Base-by-base conservation (phyloP, 495 filamentous ascomycete genomes). In the Sordaria brevicollis region DNA sequence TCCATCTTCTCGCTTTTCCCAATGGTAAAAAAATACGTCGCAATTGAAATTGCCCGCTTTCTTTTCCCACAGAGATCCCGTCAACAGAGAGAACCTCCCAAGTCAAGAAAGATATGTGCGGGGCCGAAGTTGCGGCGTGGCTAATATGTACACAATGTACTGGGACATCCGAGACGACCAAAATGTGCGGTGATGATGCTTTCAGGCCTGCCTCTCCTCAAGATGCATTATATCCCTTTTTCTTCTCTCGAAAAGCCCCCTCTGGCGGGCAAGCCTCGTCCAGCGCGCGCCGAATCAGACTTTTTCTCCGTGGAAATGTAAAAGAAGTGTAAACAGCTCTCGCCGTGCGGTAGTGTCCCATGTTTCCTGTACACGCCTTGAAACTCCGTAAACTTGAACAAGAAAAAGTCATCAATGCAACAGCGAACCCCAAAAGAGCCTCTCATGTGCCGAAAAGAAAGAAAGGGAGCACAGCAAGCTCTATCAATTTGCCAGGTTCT, bases 271-370 rank as follows among this genome's bases (percentile, higher is more conserved):
- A 31, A 62, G 54, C 33, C 49, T 49, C 37, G 68, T 38, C 54
- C 68, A 36, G 35, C 39, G 34, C 68, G 49, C 49, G 25, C n/a
- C n/a, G 49, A 62, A 62, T 62, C 25, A 31, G 49, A 62, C 35
- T 8, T 35, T 35, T 65, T 33, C n/a, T n/a, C n/a, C 25, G n/a
- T 34, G 67, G 29, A 62, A 68, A 34, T 54, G 33, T 68, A 62
- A 68, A 71, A 70, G 41, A 66, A 71, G 33, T n/a, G n/a, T 70
- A 73, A 62, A 66, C 65, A 70, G 65, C 41, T 41, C 65, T 38
- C 68, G 70, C 71, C 69, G 68, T 76, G 62, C 68, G 71, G 39
- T 72, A 73, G 70, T 71, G 73, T 73, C 57, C 57, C 25, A 68
- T 54, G 36, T 73, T 74, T 71, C 74, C 72, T 41, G 65, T 67